Evolutionary conservation across 169 alveolate species (phyloP), one percentile per base, ranked within the genome.

Genomic region (Plasmodium ovale): DNA sequence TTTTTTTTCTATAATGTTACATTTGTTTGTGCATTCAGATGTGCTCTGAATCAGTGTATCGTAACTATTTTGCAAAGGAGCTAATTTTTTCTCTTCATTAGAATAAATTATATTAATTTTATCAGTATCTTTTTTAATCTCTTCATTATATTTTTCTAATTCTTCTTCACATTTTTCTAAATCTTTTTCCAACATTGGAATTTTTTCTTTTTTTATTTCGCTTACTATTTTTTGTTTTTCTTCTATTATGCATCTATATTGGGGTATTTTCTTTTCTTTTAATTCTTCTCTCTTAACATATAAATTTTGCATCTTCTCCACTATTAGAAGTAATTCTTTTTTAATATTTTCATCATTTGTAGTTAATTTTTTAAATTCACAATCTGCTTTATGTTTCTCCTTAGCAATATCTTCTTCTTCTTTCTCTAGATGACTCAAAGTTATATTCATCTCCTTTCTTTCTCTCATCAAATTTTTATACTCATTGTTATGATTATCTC

Each of bases 261-360:
- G 44, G 60, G 92, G 70, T 56, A 91, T 79, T 42, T 82, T 79
- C 71, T 95, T 56, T 82, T 88, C 44, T 87, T 85, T 44, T 87
- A 92, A 27, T 72, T 82, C 68, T 92, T 94, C 54, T 84, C 88
- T 77, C 39, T 77, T 77, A 1, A 77, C 88, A 31, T 77, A 77
- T 10, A 77, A 39, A 2, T 93, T 93, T 88, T 94, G 89, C 58
- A 95, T 92, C 73, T 94, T 92, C 37, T 93, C 89, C 27, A 93
- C 93, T 23, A 94, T 93, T 25, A 91, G 70, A 21, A 90, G 35
- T 91, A 92, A 53, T 62, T 92, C 94, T 39, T 91, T 93, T 53
- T 96, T 90, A 58, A 95, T 85, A 31, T 95, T 96, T 67, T 95
- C 97, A 70, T 95, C 97, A 33, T 74, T 82, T 12, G 87, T 74